phyloP scores from a whole-genome alignment of 2,329 filamentous ascomycete species.

The Simplicillium sp. region DNA sequence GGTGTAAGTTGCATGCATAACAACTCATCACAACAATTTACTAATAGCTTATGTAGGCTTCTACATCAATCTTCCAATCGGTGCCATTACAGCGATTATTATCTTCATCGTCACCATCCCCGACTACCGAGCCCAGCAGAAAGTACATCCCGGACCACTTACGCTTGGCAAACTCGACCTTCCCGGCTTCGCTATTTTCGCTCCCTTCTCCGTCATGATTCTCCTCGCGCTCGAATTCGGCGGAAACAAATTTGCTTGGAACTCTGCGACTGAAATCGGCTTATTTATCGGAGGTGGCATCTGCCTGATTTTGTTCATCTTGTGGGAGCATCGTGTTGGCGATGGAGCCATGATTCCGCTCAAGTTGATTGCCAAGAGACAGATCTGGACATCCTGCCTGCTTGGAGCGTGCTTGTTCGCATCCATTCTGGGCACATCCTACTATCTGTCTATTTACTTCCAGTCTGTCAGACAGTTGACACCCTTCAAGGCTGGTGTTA shows the following conservation, averaged over 20 bases:
- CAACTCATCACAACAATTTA: no score
- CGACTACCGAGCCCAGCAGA: slow-evolving; percentile 27
- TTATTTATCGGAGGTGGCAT: slow-evolving; percentile 31
- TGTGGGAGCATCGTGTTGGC: slow-evolving; percentile 32
- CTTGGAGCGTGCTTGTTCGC: slow-evolving; percentile 33
- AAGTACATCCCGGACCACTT: slow-evolving; percentile 19
- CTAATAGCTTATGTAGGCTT: slow-evolving; percentile 17
- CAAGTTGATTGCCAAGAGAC: slow-evolving; percentile 30
- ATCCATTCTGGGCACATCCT: slow-evolving; percentile 32
- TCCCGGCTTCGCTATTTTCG: slow-evolving; percentile 30
- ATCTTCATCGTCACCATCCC: slow-evolving; percentile 22
- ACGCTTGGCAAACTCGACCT: slow-evolving; percentile 29
- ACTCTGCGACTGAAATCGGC: slow-evolving; percentile 30
- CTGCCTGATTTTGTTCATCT: slow-evolving; percentile 30
- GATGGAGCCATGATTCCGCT: slow-evolving; percentile 40
- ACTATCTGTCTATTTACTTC: slow-evolving; percentile 43
- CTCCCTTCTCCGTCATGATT: slow-evolving; percentile 36
- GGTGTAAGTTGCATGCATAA: slow-evolving; percentile 19
- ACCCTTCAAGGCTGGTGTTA: slow-evolving; percentile 17
- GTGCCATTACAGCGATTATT: slow-evolving; percentile 19
- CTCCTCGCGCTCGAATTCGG: slow-evolving; percentile 45
- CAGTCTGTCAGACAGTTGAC: slow-evolving; percentile 30
- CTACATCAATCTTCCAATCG: slow-evolving; percentile 34
- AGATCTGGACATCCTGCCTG: slow-evolving; percentile 30
- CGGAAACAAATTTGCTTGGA: slow-evolving; percentile 36